Evolutionary conservation across 23 red algal genomes (phyloP).

Genomic region (Pyropia haitanensis): DNA sequence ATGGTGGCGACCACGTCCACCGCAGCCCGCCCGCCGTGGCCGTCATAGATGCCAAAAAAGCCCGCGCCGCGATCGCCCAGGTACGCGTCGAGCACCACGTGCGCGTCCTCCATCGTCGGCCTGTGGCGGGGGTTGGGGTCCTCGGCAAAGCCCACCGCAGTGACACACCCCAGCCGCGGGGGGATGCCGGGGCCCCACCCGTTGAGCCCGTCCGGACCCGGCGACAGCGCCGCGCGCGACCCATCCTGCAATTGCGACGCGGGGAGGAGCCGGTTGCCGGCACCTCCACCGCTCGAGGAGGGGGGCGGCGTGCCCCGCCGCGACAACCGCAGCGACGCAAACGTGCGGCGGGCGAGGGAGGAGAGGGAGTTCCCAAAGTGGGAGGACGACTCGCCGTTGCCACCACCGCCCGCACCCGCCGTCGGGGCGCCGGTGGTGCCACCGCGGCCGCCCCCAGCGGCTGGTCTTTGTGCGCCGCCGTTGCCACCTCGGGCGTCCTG

Average conservation of each 20-base stretch:
- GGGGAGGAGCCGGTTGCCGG: background rate
- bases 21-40: constrained; percentile 56
- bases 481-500: no score
- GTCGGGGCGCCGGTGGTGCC: no score
- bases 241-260: no score
- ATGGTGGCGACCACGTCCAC: constrained; percentile 27
- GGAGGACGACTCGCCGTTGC: no score
- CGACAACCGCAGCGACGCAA: background rate
- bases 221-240: no score
- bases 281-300: background rate
- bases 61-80: constrained; percentile 23
- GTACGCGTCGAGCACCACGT: constrained; percentile 31
- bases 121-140: constrained; percentile 73
- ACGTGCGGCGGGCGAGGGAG: background rate
- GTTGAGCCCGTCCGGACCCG: no score
- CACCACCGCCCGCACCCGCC: no score
- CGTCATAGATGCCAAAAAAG: constrained; percentile 89
- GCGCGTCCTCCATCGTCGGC: constrained; percentile 84
- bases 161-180: background rate
- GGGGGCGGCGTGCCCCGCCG: background rate
- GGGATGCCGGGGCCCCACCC: background rate
- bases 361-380: no score
- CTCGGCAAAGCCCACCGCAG: constrained; percentile 42
- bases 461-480: no score
- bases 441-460: no score